A percentile compares a stretch with the other conserved stretches of the same genome.
Conservation (phyloP, 179 eudicot species). For the Patellifolia procumbens region DNA sequence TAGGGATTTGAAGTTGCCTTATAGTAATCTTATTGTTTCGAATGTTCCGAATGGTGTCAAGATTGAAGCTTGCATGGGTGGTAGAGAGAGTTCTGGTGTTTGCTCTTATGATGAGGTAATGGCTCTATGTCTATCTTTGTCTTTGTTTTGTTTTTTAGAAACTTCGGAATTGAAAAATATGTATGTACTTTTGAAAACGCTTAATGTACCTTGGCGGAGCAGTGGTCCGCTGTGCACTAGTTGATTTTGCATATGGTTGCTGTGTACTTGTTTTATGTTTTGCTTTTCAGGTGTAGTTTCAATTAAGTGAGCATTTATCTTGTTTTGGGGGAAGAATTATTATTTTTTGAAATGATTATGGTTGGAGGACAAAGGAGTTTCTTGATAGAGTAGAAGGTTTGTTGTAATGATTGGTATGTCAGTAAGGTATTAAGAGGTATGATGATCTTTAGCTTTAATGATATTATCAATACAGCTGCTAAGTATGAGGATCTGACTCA, state of each 20-base stretch:
- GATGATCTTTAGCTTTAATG: neutral
- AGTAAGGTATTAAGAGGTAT: neutral
- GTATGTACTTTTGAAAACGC: too few species aligned
- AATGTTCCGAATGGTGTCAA: constrained; percentile 63
- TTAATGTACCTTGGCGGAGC: too few species aligned
- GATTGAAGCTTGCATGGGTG: constrained; percentile 33
- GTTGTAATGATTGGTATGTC: neutral
- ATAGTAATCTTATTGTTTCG: constrained; percentile 37
- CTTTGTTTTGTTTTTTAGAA: neutral
- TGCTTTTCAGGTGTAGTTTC: neutral
- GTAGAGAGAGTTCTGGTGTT: constrained; percentile 59
- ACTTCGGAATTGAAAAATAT: too few species aligned
- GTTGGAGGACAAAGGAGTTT: neutral
- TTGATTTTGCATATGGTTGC: too few species aligned
- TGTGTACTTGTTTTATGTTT: too few species aligned
- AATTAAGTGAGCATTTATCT: neutral
- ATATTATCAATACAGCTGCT: neutral
- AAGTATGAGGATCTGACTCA: neutral
- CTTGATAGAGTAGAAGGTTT: neutral
- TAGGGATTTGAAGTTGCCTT: constrained; percentile 62
- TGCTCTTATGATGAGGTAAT: constrained; percentile 66
- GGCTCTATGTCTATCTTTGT: neutral
- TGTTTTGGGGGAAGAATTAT: neutral
- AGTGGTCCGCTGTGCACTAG: too few species aligned
- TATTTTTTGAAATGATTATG: neutral